These are phyloP conservation scores for Senna tora DNA, from an alignment of 306 rosid genomes.

Conservation along the genomic window DNA sequence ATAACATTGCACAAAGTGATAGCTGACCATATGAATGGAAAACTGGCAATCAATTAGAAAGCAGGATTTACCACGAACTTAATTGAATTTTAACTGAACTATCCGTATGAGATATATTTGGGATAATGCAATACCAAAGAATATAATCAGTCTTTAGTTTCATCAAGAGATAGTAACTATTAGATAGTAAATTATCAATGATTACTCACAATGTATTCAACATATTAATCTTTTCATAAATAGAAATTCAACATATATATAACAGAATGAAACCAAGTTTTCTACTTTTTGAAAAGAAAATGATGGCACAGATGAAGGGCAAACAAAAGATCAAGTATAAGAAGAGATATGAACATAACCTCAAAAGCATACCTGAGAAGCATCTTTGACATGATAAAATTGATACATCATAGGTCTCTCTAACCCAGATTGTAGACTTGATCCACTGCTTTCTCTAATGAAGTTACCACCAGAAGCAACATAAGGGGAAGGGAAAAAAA, in stretches of 20 bases:
- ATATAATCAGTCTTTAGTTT: background rate
- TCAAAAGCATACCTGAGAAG: conserved; percentile 66
- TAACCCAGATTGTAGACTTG: conserved; percentile 48
- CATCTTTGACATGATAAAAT: conserved; percentile 73
- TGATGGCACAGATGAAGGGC: background rate
- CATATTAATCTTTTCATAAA: background rate
- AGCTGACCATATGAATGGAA: background rate
- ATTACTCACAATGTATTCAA: background rate
- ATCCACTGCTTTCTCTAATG: conserved; percentile 56
- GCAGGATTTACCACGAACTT: background rate
- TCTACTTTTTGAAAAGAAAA: conserved; percentile 27
- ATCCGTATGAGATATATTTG: background rate
- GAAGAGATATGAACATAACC: conserved; percentile 25
- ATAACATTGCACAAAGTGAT: background rate
- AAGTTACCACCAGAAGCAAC: conserved; percentile 25
- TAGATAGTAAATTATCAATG: background rate
- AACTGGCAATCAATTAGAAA: background rate
- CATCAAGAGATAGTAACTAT: conserved; percentile 6
- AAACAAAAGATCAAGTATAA: conserved; percentile 1
- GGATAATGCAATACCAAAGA: conserved; percentile 4
- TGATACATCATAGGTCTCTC: conserved; percentile 51
- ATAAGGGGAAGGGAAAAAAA: conserved; percentile 13
- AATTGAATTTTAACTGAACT: background rate
- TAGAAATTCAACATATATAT: conserved; percentile 25
- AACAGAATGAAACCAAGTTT: conserved; percentile 5